phyloP scores from a whole-genome alignment of 495 filamentous ascomycete species.

The Pseudoneurospora amorphoporcata region DNA sequence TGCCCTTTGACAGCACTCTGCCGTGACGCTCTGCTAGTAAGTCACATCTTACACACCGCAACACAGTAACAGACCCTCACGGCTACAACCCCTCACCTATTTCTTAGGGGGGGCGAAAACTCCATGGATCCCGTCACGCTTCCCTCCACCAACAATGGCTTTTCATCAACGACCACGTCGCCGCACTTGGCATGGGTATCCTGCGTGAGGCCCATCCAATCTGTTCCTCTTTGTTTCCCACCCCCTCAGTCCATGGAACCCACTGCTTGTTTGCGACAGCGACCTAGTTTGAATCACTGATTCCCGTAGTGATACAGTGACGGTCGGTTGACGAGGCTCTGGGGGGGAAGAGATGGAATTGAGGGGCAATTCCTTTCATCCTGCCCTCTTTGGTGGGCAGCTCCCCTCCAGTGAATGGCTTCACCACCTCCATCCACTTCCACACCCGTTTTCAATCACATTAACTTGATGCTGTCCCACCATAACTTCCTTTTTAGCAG shows the following conservation, averaged over 20 bases:
- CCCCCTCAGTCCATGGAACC: not conserved
- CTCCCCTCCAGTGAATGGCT: not conserved
- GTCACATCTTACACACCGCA: rapidly evolving
- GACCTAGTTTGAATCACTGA: not conserved
- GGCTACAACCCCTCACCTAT: not conserved
- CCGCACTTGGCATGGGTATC: not conserved
- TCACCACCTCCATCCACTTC: not conserved
- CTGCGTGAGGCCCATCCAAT: not conserved
- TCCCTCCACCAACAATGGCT: not conserved
- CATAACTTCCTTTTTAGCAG: not conserved
- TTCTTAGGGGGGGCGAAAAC: not conserved
- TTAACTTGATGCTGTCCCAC: not conserved
- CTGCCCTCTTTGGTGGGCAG: not conserved
- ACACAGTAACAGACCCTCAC: not conserved
- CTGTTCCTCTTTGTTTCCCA: not conserved
- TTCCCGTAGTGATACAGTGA: not conserved
- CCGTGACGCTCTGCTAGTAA: not conserved
- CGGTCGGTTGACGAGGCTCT: not conserved
- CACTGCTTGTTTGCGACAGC: not conserved
- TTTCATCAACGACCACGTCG: not conserved
- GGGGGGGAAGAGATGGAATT: not conserved
- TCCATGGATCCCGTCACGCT: not conserved
- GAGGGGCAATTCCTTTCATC: not conserved
- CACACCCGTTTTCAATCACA: not conserved
- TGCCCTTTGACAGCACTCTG: not conserved